Percentiles rank a stretch among this genome's conserved stretches.
Evolutionary conservation across 345 rosid species (phyloP).

Genomic region (Raphanus raphanistrum): DNA sequence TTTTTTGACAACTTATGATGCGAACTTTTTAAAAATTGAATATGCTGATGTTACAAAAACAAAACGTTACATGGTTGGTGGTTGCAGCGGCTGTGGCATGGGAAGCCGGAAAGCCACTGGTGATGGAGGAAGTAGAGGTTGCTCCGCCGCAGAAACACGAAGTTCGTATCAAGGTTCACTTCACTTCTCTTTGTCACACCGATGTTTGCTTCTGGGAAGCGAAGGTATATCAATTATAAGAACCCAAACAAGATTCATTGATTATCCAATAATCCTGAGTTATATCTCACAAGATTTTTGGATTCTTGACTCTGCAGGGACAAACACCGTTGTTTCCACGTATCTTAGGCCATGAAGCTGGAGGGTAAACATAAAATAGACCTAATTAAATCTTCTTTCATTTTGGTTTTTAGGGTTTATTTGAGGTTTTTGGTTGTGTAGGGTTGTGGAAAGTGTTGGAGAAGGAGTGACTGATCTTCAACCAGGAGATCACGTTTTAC

Average conservation of each 20-base stretch:
- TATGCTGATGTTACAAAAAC: neutral
- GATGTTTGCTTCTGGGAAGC: constrained; percentile 98
- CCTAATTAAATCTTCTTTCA: neutral
- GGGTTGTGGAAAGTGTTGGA: constrained; percentile 83
- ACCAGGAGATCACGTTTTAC: constrained; percentile 76
- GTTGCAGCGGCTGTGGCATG: constrained; percentile 75
- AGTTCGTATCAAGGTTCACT: constrained; percentile 79
- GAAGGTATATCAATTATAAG: constrained; percentile 52
- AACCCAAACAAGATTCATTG: neutral
- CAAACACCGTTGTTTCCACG: constrained; percentile 78
- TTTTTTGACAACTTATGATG: neutral
- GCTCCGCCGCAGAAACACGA: constrained; percentile 82
- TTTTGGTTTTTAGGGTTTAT: no score
- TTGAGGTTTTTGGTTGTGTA: constrained; percentile 14
- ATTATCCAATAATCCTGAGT: neutral
- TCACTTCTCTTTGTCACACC: constrained; percentile 81
- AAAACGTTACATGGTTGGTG: neutral
- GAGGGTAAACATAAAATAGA: constrained; percentile 47
- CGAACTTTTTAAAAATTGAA: no score
- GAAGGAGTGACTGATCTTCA: constrained; percentile 74
- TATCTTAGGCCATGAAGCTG: constrained; percentile 82
- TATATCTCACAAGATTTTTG: neutral
- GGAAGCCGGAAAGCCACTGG: constrained; percentile 92
- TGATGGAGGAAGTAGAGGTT: constrained; percentile 81
- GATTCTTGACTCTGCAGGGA: constrained; percentile 46